These are phyloP conservation scores for Castanopsis chinensis DNA, from an alignment of 306 rosid genomes.

Conservation along the genomic window DNA sequence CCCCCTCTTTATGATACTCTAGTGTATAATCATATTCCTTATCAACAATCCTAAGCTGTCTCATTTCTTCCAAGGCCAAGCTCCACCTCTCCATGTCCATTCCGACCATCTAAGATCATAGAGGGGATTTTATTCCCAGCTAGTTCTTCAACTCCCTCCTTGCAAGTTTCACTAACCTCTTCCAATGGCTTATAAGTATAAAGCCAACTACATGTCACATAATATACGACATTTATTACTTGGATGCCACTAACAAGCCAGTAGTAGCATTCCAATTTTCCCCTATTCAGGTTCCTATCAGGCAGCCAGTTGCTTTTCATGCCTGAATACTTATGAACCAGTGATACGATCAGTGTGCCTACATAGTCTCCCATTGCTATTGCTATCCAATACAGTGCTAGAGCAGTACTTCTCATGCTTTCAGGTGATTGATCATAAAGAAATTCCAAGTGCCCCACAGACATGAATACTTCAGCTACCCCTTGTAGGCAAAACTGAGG, in stretches of 20 bases:
- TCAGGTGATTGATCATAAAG: slow-evolving; percentile 81
- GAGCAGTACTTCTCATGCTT: slow-evolving; percentile 71
- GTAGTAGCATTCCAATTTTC: slow-evolving; percentile 64
- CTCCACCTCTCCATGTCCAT: slow-evolving; percentile 7
- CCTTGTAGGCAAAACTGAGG: slow-evolving; percentile 75
- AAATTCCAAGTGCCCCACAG: slow-evolving; percentile 81
- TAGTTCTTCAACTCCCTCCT: slow-evolving; percentile 36
- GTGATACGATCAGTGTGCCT: slow-evolving; percentile 56
- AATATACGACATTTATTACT: slow-evolving; percentile 53
- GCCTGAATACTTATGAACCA: slow-evolving; percentile 50
- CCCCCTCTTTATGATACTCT: too few relatives aligned
- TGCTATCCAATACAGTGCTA: slow-evolving; percentile 60
- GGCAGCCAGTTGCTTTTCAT: slow-evolving; percentile 66
- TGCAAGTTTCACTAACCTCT: slow-evolving; percentile 28
- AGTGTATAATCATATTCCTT: too few relatives aligned
- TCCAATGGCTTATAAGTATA: slow-evolving; percentile 61
- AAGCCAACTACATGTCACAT: slow-evolving; percentile 50
- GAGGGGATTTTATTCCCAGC: slow-evolving; percentile 4
- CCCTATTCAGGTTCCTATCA: slow-evolving; percentile 69
- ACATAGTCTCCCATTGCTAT: slow-evolving; percentile 47
- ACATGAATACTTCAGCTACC: slow-evolving; percentile 62
- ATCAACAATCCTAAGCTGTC: neutral
- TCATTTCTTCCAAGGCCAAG: neutral
- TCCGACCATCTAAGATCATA: neutral
- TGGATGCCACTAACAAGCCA: slow-evolving; percentile 66